Evolutionary conservation across 306 rosid species (phyloP).

Genomic region (Phaseolus lunatus): DNA sequence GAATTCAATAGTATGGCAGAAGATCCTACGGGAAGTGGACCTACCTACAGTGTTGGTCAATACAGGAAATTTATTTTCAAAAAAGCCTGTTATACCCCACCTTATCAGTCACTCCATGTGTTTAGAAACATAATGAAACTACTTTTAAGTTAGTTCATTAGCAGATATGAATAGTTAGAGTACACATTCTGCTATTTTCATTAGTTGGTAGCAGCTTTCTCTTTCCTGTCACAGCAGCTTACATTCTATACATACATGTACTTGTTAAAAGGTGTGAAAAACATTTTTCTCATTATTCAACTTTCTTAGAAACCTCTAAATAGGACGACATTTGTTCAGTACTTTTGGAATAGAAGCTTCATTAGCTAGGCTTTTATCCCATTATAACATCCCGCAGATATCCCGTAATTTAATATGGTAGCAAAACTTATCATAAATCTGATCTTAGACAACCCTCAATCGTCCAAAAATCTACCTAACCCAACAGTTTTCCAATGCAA

Average conservation of each 20-base stretch:
- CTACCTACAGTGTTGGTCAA: neutral
- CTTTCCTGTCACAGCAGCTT: neutral
- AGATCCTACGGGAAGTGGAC: conserved; percentile 25
- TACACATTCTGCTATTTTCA: neutral
- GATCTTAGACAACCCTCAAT: neutral
- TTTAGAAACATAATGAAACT: neutral
- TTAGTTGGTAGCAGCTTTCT: conserved; percentile 5
- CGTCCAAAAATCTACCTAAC: neutral
- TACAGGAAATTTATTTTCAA: conserved; percentile 33
- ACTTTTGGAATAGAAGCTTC: neutral
- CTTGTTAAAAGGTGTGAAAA: neutral
- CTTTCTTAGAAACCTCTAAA: conserved; percentile 6
- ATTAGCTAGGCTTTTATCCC: neutral
- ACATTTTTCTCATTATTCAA: neutral
- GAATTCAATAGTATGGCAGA: conserved; percentile 18
- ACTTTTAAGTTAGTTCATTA: neutral
- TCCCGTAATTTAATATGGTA: neutral
- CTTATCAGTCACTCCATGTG: neutral
- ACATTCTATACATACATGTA: neutral
- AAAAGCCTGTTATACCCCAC: neutral
- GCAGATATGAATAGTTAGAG: neutral
- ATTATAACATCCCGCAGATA: neutral
- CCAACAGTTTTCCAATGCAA: neutral
- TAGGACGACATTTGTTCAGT: conserved; percentile 14
- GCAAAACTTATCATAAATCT: neutral